These are phyloP conservation scores for Massarina eburnea DNA, from an alignment of 2,329 filamentous ascomycete species.

Conservation along the genomic window DNA sequence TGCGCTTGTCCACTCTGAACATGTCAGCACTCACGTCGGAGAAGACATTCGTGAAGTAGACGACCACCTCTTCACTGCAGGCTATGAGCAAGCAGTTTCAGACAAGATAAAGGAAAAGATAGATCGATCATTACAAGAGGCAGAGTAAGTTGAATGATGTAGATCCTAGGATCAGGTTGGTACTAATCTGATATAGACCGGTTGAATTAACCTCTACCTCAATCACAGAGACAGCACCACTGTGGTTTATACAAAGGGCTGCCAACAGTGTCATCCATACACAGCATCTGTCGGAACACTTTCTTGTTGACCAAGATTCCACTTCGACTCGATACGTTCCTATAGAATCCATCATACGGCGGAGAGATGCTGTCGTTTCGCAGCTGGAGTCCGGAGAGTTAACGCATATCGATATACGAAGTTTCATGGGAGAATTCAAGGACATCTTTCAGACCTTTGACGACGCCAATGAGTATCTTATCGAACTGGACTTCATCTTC, in stretches of 20 bases:
- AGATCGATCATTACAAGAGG: conserved; percentile 9
- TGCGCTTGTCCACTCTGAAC: conserved; percentile 12
- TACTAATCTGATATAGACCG: conserved; percentile 12
- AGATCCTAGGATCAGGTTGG: not conserved
- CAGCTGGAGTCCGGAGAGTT: conserved; percentile 21
- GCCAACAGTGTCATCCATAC: conserved; percentile 13
- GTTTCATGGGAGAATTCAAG: conserved; percentile 16
- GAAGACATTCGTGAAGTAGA: conserved; percentile 15
- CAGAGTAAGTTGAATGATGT: conserved; percentile 15
- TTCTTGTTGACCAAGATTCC: conserved; percentile 15
- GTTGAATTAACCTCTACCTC: conserved; percentile 16
- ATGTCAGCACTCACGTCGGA: conserved; percentile 1
- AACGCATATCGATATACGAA: conserved; percentile 23
- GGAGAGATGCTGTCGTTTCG: conserved; percentile 18
- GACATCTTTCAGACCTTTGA: conserved; percentile 18
- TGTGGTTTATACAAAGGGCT: conserved; percentile 22
- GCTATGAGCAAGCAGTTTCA: conserved; percentile 15
- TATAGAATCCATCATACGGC: conserved; percentile 17
- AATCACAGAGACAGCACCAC: conserved; percentile 25
- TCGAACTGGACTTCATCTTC: conserved; percentile 10
- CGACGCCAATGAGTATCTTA: conserved; percentile 18
- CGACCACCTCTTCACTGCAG: conserved; percentile 18
- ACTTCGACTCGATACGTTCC: conserved; percentile 25
- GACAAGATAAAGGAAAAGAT: conserved; percentile 12
- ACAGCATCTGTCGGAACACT: conserved; percentile 10